Conservation (phyloP, 106 monocot genomes). For the Posidonia australis region DNA sequence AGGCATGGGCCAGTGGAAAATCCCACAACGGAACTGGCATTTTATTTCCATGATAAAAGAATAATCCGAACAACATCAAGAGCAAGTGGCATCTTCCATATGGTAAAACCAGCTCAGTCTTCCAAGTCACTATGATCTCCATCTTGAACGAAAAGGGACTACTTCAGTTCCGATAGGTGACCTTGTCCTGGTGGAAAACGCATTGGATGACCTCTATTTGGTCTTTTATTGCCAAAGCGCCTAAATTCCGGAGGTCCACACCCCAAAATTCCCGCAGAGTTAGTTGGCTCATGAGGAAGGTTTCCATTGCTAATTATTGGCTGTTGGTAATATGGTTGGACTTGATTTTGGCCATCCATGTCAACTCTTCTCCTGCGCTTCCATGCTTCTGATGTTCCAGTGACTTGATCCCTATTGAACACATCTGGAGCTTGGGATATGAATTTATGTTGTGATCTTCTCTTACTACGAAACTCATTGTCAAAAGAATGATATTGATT, state of each 20-base stretch:
- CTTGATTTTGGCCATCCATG: slow-evolving; percentile 15
- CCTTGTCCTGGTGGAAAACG: slow-evolving; percentile 40
- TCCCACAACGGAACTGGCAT: slow-evolving; percentile 17
- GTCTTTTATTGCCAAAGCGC: slow-evolving; percentile 50
- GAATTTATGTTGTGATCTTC: slow-evolving; percentile 24
- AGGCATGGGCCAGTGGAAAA: not conserved
- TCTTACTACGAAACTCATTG: slow-evolving; percentile 30
- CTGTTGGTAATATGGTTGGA: slow-evolving; percentile 24
- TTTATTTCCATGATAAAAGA: slow-evolving; percentile 36
- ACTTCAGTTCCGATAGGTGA: slow-evolving; percentile 23
- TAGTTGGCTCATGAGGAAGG: slow-evolving; percentile 34
- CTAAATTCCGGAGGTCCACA: slow-evolving; percentile 58
- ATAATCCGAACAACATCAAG: slow-evolving; percentile 5
- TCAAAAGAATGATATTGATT: slow-evolving; percentile 18
- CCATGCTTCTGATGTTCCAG: slow-evolving; percentile 76
- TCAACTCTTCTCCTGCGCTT: slow-evolving; percentile 74
- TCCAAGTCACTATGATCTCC: not conserved
- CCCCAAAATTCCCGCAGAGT: slow-evolving; percentile 80
- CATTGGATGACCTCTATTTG: slow-evolving; percentile 26
- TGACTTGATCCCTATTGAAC: slow-evolving; percentile 28
- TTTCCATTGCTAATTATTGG: slow-evolving; percentile 31
- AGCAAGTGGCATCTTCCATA: not conserved
- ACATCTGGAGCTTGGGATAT: slow-evolving; percentile 24
- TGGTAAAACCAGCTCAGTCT: slow-evolving; percentile 4
- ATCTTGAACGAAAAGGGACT: not conserved